A percentile compares a stretch with the other conserved stretches of the same genome.
phyloP scores from a whole-genome alignment of 225 moss, liverwort and hornwort species.

The Pseudisothecium myosuroides region DNA sequence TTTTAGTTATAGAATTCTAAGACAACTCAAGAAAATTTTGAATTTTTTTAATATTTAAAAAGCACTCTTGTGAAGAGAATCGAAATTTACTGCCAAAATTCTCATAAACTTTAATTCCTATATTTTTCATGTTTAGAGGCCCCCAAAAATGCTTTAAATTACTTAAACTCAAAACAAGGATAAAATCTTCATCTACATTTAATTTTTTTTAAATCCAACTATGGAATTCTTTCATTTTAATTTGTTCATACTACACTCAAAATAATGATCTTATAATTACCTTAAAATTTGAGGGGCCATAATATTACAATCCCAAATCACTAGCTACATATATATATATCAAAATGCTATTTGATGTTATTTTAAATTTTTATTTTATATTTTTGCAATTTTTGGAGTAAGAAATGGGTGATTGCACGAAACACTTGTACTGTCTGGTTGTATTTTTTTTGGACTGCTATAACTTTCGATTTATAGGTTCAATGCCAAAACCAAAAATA shows the following conservation, averaged over 20 bases:
- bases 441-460: too few species aligned
- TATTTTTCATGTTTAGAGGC: not conserved
- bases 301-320: too few species aligned
- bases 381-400: too few species aligned
- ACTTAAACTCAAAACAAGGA: fast-evolving
- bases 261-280: not conserved
- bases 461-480: too few species aligned
- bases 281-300: fast-evolving
- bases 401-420: too few species aligned
- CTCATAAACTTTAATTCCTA: fast-evolving
- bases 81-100: not conserved
- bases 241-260: not conserved
- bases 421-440: too few species aligned
- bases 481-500: too few species aligned
- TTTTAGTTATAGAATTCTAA: not conserved
- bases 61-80: not conserved
- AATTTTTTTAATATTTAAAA: not conserved
- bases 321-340: too few species aligned
- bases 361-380: too few species aligned
- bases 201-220: not conserved
- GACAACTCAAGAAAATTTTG: not conserved
- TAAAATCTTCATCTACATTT: not conserved
- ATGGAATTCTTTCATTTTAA: fast-evolving
- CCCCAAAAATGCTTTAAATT: not conserved
- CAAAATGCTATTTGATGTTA: too few species aligned